Evolutionary conservation across 768 basidiomycete species (phyloP).

Genomic region (Suillus subluteus): DNA sequence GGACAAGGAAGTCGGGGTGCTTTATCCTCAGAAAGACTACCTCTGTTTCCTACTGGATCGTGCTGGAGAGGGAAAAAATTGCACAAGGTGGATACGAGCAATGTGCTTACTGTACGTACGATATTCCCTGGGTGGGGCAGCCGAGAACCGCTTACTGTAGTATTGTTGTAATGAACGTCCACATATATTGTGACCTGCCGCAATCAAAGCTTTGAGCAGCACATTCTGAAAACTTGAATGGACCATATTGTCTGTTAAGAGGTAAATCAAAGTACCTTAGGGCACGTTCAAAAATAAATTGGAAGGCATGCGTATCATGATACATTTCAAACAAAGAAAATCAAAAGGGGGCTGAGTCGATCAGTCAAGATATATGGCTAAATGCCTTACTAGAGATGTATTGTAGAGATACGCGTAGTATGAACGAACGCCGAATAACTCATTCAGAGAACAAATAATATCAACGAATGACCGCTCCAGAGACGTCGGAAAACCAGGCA

Average conservation of each 20-base stretch:
- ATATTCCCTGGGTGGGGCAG: not conserved
- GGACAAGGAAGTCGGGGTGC: not conserved
- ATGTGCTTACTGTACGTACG: conserved; percentile 6
- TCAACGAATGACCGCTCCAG: conserved; percentile 41
- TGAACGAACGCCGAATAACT: not conserved
- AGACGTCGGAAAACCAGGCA: conserved; percentile 62
- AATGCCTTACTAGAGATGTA: not conserved
- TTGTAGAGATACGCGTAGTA: not conserved
- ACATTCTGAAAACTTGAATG: not conserved
- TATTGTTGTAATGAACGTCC: not conserved
- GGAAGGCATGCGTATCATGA: not conserved
- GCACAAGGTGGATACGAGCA: conserved; percentile 3
- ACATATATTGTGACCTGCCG: not conserved
- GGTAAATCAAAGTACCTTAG: not conserved
- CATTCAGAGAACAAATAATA: not conserved
- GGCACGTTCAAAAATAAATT: not conserved
- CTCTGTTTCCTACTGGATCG: conserved; percentile 9
- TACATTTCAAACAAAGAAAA: not conserved
- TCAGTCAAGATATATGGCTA: not conserved
- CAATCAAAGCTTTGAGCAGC: not conserved
- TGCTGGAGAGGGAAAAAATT: not conserved
- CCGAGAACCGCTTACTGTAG: not conserved
- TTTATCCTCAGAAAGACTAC: conserved; percentile 7
- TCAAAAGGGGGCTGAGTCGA: not conserved
- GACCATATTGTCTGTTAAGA: not conserved